phyloP scores from a whole-genome alignment of 2,329 filamentous ascomycete genomes.

The Fusarium drepaniforme region DNA sequence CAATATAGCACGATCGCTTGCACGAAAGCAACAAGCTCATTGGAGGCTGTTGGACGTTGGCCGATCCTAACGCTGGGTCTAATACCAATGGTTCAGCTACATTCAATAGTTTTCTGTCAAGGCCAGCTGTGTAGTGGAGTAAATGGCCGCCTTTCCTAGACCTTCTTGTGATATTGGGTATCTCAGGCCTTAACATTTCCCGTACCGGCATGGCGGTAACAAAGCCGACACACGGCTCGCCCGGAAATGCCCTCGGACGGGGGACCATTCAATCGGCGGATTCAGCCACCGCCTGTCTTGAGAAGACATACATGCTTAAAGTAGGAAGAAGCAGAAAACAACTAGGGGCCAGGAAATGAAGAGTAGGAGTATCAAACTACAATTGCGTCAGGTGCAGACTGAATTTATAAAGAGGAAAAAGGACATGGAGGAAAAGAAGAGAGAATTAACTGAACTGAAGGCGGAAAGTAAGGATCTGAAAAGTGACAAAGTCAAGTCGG shows the following conservation, averaged over 20 bases:
- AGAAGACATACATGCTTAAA: too few relatives aligned
- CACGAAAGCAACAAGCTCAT: neutral
- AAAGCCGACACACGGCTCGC: neutral
- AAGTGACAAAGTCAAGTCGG: neutral
- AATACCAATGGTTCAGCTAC: too few relatives aligned
- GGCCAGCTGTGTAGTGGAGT: too few relatives aligned
- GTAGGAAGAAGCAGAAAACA: neutral
- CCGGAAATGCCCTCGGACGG: neutral
- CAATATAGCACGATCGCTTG: neutral
- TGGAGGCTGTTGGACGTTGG: neutral
- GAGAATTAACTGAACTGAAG: neutral
- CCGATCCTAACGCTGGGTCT: too few relatives aligned
- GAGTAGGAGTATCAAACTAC: neutral
- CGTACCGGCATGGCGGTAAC: neutral
- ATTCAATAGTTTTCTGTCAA: too few relatives aligned
- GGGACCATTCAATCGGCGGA: neutral
- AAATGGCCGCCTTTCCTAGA: too few relatives aligned
- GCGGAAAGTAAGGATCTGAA: neutral
- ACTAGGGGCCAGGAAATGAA: neutral
- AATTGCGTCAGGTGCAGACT: neutral
- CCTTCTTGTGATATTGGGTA: neutral
- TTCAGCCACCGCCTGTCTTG: neutral
- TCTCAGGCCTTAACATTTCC: neutral
- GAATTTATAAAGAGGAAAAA: neutral
- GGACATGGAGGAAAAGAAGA: neutral